Conservation (phyloP, 2,329 filamentous ascomycete genomes). For the Dryadomyces quercus-mongolicae region DNA sequence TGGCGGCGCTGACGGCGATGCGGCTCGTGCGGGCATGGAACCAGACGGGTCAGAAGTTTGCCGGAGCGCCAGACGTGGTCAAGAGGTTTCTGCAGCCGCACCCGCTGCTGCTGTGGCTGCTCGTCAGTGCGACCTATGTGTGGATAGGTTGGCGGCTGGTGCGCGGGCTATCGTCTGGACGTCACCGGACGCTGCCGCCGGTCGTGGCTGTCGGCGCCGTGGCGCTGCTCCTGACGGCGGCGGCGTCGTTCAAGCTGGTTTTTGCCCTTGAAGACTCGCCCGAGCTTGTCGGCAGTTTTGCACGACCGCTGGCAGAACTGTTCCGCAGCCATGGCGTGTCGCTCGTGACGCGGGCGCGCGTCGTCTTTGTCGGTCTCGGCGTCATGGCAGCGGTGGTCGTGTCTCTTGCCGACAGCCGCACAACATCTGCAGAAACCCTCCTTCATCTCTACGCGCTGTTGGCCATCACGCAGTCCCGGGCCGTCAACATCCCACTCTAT, state of each 20-base stretch:
- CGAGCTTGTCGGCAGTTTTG: slow-evolving; percentile 51
- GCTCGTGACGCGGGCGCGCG: slow-evolving; percentile 34
- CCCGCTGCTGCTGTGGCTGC: slow-evolving; percentile 57
- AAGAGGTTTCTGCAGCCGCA: slow-evolving; percentile 55
- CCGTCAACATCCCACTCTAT: slow-evolving; percentile 76
- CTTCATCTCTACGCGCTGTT: slow-evolving; percentile 68
- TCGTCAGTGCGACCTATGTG: slow-evolving; percentile 59
- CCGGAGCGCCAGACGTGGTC: slow-evolving; percentile 80
- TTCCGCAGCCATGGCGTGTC: slow-evolving; percentile 30
- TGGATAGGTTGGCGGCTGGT: slow-evolving; percentile 38
- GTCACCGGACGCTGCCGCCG: slow-evolving; percentile 13
- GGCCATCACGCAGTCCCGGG: slow-evolving; percentile 74
- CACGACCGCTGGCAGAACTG: slow-evolving; percentile 24
- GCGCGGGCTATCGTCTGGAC: slow-evolving; percentile 18
- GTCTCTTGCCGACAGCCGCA: neutral
- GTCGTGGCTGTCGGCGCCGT: slow-evolving; percentile 21
- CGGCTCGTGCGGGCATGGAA: slow-evolving; percentile 76
- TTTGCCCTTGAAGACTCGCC: slow-evolving; percentile 84
- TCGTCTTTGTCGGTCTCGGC: slow-evolving; percentile 36
- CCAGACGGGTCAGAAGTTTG: slow-evolving; percentile 92
- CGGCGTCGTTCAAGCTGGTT: slow-evolving; percentile 76
- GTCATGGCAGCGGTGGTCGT: slow-evolving; percentile 23
- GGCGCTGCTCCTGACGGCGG: slow-evolving; percentile 30
- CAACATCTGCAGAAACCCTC: slow-evolving; percentile 25
- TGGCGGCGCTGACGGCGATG: slow-evolving; percentile 46